These are phyloP conservation scores for Leccinum sublutescens DNA, from an alignment of 768 basidiomycete genomes.

Conservation along the genomic window DNA sequence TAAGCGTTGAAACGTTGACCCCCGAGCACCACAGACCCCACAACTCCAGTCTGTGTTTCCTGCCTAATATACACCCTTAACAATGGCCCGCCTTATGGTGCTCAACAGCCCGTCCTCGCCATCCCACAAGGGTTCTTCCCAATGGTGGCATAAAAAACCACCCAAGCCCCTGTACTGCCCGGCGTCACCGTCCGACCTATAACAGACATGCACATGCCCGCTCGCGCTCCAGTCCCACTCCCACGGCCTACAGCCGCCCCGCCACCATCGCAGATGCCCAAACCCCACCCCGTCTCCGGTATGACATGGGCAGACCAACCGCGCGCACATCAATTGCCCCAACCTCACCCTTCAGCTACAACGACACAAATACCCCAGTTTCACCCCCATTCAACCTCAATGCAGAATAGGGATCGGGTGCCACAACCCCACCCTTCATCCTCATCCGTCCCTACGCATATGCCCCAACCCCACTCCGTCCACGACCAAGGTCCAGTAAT, in stretches of 20 bases:
- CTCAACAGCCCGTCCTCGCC: constrained; percentile 28
- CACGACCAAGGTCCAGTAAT: constrained; percentile 7
- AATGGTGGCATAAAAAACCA: constrained; percentile 19
- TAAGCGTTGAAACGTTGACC: constrained; percentile 21
- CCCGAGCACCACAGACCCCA: constrained; percentile 17
- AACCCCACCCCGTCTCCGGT: not conserved
- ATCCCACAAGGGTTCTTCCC: constrained; percentile 30
- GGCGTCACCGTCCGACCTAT: not conserved
- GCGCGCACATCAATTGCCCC: not conserved
- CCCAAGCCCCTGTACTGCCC: constrained; percentile 13
- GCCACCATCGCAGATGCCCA: not conserved
- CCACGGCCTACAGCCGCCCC: not conserved
- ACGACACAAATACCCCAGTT: not conserved
- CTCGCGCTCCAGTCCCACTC: not conserved
- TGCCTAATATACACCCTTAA: constrained; percentile 29
- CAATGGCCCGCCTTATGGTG: constrained; percentile 24
- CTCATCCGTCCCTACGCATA: not conserved
- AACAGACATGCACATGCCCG: constrained; percentile 16
- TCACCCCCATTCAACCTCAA: not conserved
- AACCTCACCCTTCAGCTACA: not conserved
- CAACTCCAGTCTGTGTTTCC: constrained; percentile 25
- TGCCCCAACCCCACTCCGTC: constrained; percentile 20
- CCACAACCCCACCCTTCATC: not conserved
- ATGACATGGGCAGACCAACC: not conserved
- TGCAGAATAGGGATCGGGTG: not conserved